phyloP scores from a whole-genome alignment of 2,329 filamentous ascomycete genomes.

The Aschersonia sp. region DNA sequence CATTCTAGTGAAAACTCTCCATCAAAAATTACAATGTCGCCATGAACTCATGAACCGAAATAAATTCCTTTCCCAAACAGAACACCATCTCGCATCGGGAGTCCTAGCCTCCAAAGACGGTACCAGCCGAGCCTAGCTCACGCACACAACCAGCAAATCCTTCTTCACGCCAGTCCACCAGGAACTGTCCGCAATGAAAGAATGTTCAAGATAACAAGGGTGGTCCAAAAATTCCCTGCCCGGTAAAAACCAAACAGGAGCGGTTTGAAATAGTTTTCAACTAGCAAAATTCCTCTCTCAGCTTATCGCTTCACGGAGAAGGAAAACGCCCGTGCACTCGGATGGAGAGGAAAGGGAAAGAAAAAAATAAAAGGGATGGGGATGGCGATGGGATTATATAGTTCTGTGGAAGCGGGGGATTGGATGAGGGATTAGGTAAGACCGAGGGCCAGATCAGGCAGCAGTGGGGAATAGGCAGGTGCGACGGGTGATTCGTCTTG shows the following conservation, averaged over 20 bases:
- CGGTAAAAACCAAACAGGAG: constrained; percentile 51
- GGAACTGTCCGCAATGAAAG: constrained; percentile 26
- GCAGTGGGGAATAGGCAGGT: neutral
- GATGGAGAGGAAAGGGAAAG: constrained; percentile 34
- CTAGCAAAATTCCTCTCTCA: constrained; percentile 78
- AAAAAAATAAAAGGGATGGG: constrained; percentile 13
- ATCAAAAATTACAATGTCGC: too few species aligned
- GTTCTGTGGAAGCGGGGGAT: neutral
- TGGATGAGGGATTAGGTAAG: constrained; percentile 5
- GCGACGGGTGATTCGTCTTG: neutral
- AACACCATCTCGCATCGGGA: too few species aligned
- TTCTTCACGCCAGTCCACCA: constrained; percentile 24
- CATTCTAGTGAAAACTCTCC: too few species aligned
- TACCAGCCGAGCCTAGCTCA: too few species aligned
- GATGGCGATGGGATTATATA: constrained; percentile 19
- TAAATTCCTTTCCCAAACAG: too few species aligned
- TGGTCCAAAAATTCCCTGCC: constrained; percentile 60
- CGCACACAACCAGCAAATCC: constrained; percentile 7
- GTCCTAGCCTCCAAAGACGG: too few species aligned
- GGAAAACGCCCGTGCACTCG: constrained; percentile 55
- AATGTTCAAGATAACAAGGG: constrained; percentile 16
- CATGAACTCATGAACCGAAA: too few species aligned
- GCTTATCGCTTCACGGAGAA: constrained; percentile 47
- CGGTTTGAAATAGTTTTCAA: constrained; percentile 71
- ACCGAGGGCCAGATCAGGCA: neutral